Percentiles rank a stretch among this genome's conserved stretches.
Conservation (phyloP, 2,329 filamentous ascomycete species). For the Pleurostoma richardsiae region DNA sequence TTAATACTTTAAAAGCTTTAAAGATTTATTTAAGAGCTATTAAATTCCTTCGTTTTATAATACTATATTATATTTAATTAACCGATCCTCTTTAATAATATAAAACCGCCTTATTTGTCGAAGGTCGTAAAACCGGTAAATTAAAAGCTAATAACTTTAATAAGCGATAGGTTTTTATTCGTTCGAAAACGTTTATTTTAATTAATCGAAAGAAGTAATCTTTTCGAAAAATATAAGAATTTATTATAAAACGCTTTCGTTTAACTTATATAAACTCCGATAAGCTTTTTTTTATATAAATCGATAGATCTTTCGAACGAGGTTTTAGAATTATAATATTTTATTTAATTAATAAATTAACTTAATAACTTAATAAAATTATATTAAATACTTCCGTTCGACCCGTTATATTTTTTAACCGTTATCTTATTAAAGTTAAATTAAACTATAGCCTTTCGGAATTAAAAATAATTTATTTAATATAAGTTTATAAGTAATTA, state of each 20-base stretch:
- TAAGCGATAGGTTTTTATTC: neutral
- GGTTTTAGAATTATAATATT: conserved; percentile 1
- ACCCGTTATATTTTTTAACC: neutral
- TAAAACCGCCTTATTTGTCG: neutral
- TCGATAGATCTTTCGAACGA: neutral
- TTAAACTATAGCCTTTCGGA: neutral
- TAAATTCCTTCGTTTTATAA: neutral
- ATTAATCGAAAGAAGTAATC: neutral
- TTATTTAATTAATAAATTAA: neutral
- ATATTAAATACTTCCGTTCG: neutral
- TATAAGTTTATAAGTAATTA: neutral
- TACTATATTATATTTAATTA: neutral
- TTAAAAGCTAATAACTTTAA: neutral
- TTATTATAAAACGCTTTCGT: neutral
- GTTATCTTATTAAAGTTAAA: neutral
- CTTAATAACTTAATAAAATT: neutral
- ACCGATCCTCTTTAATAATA: neutral
- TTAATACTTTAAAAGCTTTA: neutral
- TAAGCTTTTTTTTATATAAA: neutral
- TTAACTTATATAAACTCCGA: neutral
- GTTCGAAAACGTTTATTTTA: too few relatives aligned
- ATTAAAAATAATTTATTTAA: neutral
- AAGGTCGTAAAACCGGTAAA: neutral
- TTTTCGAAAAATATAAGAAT: neutral
- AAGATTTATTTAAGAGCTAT: neutral